Conservation (phyloP, 257 asterid species). For the Penstemon newberryi region DNA sequence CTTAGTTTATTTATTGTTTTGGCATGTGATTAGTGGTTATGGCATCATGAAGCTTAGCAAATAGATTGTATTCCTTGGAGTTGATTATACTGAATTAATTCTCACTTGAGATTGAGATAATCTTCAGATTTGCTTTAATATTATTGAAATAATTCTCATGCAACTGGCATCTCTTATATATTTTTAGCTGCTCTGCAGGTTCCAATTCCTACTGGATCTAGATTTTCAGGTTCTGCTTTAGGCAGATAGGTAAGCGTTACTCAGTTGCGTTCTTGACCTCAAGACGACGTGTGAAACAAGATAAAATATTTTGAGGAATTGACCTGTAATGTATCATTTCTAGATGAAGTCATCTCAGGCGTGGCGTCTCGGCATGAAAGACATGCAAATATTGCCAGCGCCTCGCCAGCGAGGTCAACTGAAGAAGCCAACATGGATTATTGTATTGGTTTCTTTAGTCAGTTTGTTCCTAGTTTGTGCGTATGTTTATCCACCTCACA, state of each 20-base stretch:
- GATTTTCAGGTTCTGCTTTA: conserved; percentile 22
- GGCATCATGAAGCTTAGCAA: conserved; percentile 8
- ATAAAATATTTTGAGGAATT: conserved; percentile 24
- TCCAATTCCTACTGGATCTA: conserved; percentile 24
- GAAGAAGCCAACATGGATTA: conserved; percentile 94
- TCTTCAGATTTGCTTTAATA: no score
- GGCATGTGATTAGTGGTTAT: conserved; percentile 2
- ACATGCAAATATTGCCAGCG: conserved; percentile 62
- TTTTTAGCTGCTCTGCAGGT: conserved; percentile 26
- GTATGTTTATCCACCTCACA: conserved; percentile 84
- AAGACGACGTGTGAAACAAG: conserved; percentile 23
- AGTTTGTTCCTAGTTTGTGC: conserved; percentile 82
- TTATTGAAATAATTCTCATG: no score
- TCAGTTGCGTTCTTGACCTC: conserved; percentile 23
- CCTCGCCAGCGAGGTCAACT: conserved; percentile 83
- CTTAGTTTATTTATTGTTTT: conserved; percentile 10
- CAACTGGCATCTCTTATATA: no score
- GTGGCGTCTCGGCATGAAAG: conserved; percentile 90
- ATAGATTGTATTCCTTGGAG: conserved; percentile 9
- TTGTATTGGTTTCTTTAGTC: conserved; percentile 77
- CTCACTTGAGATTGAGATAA: neutral
- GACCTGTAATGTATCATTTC: conserved; percentile 36
- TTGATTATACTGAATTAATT: neutral
- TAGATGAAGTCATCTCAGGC: conserved; percentile 75
- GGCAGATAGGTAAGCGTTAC: conserved; percentile 28